Conservation (phyloP, 148 eudicot genomes). For the Camellia japonica region DNA sequence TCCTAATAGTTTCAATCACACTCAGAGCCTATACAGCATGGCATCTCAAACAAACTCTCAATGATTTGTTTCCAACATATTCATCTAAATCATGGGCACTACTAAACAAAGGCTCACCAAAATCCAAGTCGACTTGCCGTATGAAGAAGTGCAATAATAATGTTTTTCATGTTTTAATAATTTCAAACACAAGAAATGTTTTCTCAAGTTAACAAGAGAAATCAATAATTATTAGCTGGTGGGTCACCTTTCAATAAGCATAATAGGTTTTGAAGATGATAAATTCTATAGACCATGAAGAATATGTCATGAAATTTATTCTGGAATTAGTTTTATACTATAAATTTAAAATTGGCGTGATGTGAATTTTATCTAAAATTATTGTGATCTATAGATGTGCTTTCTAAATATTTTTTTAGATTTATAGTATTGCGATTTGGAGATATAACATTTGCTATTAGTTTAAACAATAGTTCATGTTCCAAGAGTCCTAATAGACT, state of each 20-base stretch:
- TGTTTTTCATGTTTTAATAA: neutral
- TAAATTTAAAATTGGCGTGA: too few relatives aligned
- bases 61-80: neutral
- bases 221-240: neutral
- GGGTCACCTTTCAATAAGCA: conserved; percentile 1
- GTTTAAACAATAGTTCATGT: neutral
- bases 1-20: conserved; percentile 4
- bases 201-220: neutral
- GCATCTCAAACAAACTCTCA: neutral
- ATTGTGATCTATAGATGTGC: too few relatives aligned
- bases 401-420: too few relatives aligned
- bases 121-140: neutral
- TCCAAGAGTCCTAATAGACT: neutral
- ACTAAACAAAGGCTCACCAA: neutral
- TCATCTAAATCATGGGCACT: neutral
- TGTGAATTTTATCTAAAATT: too few relatives aligned
- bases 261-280: too few relatives aligned
- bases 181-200: conserved; percentile 6
- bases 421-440: neutral
- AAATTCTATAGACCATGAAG: too few relatives aligned
- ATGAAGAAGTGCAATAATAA: neutral
- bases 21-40: neutral
- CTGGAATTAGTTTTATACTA: too few relatives aligned
- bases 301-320: too few relatives aligned
- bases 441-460: neutral